Conservation (phyloP, 345 rosid species). For the Murraya paniculata region DNA sequence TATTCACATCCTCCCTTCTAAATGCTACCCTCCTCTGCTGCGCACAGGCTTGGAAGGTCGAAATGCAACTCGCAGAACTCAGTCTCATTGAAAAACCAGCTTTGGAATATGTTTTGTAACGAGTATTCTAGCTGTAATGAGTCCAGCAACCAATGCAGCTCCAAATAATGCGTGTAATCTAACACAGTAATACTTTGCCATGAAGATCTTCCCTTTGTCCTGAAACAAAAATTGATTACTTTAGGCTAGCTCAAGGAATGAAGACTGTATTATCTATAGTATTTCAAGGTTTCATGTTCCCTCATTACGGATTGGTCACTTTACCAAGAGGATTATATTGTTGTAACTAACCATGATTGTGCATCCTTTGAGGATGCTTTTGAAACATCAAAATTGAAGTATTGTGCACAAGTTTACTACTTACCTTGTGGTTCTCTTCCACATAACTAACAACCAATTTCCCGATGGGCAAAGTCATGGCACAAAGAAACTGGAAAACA, state of each 20-base stretch:
- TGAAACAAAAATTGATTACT: slow-evolving; percentile 17
- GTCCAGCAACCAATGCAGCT: slow-evolving; percentile 71
- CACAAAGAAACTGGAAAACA: slow-evolving; percentile 58
- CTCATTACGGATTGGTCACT: not conserved
- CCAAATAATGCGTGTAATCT: slow-evolving; percentile 75
- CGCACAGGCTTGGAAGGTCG: not conserved
- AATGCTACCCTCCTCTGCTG: not conserved
- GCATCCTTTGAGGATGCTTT: not conserved
- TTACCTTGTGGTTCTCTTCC: slow-evolving; percentile 71
- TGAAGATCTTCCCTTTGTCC: slow-evolving; percentile 77
- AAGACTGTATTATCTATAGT: not conserved
- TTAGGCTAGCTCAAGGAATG: not conserved
- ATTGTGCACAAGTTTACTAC: slow-evolving; percentile 6
- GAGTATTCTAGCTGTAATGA: slow-evolving; percentile 44
- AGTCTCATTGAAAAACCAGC: slow-evolving; percentile 16
- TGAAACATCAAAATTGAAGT: not conserved
- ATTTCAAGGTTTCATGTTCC: not conserved
- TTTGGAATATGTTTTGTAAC: slow-evolving; percentile 13
- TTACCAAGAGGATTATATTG: not conserved
- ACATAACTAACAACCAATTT: slow-evolving; percentile 59
- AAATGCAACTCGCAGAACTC: not conserved
- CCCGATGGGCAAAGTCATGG: slow-evolving; percentile 73
- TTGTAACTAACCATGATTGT: too few species aligned
- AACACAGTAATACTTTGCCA: slow-evolving; percentile 94
- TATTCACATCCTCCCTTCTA: not conserved